phyloP scores from a whole-genome alignment of 176 grass and related monocot species.

The Ensete ventricosum region DNA sequence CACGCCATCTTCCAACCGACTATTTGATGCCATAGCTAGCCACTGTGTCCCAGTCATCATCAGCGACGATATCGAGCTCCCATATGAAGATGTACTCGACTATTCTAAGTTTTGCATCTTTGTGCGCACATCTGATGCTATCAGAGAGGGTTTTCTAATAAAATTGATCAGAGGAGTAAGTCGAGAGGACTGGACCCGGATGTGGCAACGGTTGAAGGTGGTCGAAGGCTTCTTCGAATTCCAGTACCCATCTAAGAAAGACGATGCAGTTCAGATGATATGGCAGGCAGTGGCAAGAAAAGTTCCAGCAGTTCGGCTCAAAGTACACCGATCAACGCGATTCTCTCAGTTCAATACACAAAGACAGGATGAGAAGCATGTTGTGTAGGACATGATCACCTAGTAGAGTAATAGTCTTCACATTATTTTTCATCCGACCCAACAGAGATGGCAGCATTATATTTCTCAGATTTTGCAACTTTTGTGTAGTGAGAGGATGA shows the following conservation, averaged over 20 bases:
- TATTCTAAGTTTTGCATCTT: conserved; percentile 15
- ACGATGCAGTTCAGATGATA: conserved; percentile 18
- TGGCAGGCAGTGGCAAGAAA: conserved; percentile 19
- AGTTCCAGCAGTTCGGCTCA: background rate
- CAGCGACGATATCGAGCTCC: conserved; percentile 11
- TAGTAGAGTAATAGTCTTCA: background rate
- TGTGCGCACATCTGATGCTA: conserved; percentile 5
- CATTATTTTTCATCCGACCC: background rate
- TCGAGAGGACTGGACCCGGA: conserved; percentile 4
- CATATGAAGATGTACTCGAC: conserved; percentile 9
- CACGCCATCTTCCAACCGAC: conserved; percentile 8
- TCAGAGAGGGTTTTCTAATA: conserved; percentile 7
- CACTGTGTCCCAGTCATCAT: conserved; percentile 15
- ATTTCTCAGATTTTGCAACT: too few species aligned
- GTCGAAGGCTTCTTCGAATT: background rate
- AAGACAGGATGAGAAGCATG: background rate
- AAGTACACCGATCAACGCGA: background rate
- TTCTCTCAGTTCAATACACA: background rate
- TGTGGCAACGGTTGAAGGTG: conserved; percentile 13
- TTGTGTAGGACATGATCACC: too few species aligned
- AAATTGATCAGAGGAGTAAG: conserved; percentile 1
- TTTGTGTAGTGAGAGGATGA: too few species aligned
- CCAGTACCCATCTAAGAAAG: conserved; percentile 6
- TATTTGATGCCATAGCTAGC: conserved; percentile 15
- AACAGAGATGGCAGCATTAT: background rate